phyloP scores from a whole-genome alignment of 116 monocot species.

The Papilionanthe hybrid region DNA sequence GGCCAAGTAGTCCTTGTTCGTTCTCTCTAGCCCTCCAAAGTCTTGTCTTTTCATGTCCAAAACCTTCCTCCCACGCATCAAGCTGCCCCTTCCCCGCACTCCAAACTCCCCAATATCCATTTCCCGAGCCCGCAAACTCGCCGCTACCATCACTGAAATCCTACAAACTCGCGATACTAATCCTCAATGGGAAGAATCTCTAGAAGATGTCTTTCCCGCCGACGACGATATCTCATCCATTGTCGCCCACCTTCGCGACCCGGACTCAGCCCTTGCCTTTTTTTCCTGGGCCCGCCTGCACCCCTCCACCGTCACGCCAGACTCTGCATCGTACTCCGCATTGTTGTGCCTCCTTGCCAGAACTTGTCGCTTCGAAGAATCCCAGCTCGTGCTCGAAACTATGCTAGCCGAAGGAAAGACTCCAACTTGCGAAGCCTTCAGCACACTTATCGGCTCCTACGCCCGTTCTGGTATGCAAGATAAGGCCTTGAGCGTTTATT shows the following conservation, averaged over 20 bases:
- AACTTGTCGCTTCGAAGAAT: constrained; percentile 31
- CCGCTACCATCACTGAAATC: constrained; percentile 34
- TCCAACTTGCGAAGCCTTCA: constrained; percentile 41
- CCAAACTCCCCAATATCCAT: constrained; percentile 12
- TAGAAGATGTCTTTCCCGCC: constrained; percentile 31
- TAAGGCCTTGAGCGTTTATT: constrained; percentile 38
- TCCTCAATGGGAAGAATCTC: constrained; percentile 42
- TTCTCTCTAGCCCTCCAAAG: not conserved
- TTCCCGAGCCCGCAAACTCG: constrained; percentile 25
- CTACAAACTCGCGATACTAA: constrained; percentile 18
- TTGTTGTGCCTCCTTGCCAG: constrained; percentile 46
- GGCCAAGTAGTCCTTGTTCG: not conserved
- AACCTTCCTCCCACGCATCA: constrained; percentile 7
- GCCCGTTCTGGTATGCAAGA: constrained; percentile 30
- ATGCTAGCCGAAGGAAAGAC: constrained; percentile 36
- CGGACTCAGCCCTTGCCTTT: constrained; percentile 51
- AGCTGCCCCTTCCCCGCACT: constrained; percentile 5
- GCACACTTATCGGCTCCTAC: constrained; percentile 43
- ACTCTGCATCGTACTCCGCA: constrained; percentile 39
- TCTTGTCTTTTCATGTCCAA: constrained; percentile 5
- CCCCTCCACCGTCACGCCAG: constrained; percentile 7
- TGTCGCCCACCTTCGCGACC: constrained; percentile 44
- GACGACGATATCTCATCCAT: constrained; percentile 24
- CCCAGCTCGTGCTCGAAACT: constrained; percentile 28
- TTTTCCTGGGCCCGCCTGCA: constrained; percentile 43